Evolutionary conservation across 208 protist species (phyloP).

Genomic region (Trichomonas tenax): DNA sequence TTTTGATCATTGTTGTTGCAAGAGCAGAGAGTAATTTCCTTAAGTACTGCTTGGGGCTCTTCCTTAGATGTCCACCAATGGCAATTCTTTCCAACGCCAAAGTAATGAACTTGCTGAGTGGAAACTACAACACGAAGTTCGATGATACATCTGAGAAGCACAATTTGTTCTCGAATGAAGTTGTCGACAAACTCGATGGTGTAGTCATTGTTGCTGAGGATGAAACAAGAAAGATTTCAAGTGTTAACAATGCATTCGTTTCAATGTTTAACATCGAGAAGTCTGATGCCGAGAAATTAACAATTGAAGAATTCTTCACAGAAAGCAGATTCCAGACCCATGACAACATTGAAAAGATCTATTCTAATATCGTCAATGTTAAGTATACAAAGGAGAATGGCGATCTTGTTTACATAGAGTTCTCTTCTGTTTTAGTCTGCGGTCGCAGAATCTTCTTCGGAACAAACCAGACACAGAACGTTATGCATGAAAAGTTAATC

Average conservation of each 20-base stretch:
- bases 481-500: not conserved
- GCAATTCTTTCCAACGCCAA: not conserved
- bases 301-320: not conserved
- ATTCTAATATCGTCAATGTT: not conserved
- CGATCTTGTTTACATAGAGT: not conserved
- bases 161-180: not conserved
- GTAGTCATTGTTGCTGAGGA: not conserved
- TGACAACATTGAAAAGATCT: not conserved
- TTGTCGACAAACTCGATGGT: not conserved
- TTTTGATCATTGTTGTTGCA: not conserved
- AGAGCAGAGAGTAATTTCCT: not conserved
- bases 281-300: not conserved
- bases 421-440: not conserved
- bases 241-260: not conserved
- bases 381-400: not conserved
- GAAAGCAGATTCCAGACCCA: not conserved
- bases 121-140: not conserved
- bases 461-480: not conserved
- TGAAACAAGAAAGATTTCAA: not conserved
- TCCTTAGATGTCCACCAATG: not conserved
- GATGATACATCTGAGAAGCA: not conserved
- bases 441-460: not conserved
- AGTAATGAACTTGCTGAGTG: not conserved
- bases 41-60: not conserved
- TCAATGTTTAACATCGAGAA: not conserved